Conservation (phyloP, 1,284 basidiomycete species). For the Cutaneotrichosporon sp. region DNA sequence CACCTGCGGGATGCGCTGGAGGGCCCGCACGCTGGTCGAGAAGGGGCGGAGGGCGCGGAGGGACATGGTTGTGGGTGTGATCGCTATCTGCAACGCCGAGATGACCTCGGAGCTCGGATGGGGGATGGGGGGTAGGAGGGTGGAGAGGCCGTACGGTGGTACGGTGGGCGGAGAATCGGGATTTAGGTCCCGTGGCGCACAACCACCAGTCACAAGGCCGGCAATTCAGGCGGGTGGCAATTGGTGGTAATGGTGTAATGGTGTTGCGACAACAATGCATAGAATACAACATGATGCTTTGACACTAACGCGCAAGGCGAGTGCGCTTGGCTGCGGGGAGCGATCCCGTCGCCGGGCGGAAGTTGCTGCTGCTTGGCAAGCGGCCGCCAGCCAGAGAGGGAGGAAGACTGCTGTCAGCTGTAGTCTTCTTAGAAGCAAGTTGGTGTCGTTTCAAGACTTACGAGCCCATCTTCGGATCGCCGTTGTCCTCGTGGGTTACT, state of each 20-base stretch:
- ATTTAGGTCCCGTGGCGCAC: constrained; percentile 1
- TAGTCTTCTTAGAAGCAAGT: too few species aligned
- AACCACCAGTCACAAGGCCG: constrained; percentile 2
- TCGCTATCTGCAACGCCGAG: neutral
- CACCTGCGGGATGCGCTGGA: constrained; percentile 10
- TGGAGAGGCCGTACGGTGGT: constrained; percentile 4
- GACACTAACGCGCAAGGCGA: constrained; percentile 8
- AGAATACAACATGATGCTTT: constrained; percentile 7
- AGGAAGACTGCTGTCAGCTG: constrained; percentile 34
- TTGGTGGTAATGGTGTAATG: neutral
- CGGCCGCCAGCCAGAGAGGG: constrained; percentile 43
- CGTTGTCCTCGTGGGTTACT: constrained; percentile 59
- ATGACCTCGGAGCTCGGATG: neutral
- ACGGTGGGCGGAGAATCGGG: constrained; percentile 4
- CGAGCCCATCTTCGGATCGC: constrained; percentile 55
- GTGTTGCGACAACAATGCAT: constrained; percentile 2
- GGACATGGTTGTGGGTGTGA: constrained; percentile 18
- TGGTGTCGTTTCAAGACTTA: too few species aligned
- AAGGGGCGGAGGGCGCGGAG: constrained; percentile 9
- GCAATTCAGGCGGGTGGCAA: constrained; percentile 4
- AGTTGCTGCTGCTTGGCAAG: constrained; percentile 47
- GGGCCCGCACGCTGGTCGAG: constrained; percentile 10
- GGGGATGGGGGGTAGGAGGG: neutral
- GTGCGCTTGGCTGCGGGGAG: constrained; percentile 33
- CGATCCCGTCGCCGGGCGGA: constrained; percentile 39